Percentiles rank a stretch among this genome's conserved stretches.
Conservation (phyloP, 2,329 filamentous ascomycete genomes). For the Alternaria burnsii region DNA sequence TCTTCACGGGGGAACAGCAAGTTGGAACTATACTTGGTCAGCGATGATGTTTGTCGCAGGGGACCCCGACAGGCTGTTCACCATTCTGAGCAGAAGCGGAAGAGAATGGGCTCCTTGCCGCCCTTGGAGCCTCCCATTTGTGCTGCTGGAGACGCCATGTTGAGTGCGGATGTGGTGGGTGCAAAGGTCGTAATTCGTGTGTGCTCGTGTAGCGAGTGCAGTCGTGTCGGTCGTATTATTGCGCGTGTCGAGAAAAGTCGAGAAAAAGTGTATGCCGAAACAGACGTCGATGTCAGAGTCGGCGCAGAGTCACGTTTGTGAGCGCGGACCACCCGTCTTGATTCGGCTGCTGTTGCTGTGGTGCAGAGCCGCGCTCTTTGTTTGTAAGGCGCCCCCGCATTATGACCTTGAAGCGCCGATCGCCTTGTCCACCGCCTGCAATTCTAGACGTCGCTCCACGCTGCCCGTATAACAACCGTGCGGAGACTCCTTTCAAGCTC, state of each 20-base stretch:
- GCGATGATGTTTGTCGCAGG: background rate
- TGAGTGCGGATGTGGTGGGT: conserved; percentile 1
- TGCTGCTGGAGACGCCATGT: conserved; percentile 50
- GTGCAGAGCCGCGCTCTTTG: conserved; percentile 11
- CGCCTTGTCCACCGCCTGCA: conserved; percentile 23
- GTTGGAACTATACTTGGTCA: conserved; percentile 72
- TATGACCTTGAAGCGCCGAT: conserved; percentile 30
- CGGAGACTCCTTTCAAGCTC: conserved; percentile 10
- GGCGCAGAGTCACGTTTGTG: conserved; percentile 2
- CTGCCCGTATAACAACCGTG: conserved; percentile 7
- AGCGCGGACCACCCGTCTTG: conserved; percentile 16
- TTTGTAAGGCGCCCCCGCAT: conserved; percentile 30
- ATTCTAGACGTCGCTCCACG: conserved; percentile 18
- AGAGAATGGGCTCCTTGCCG: conserved; percentile 79
- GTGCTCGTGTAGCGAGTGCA: background rate
- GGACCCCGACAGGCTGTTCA: conserved; percentile 47
- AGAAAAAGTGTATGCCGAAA: background rate
- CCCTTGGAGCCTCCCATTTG: conserved; percentile 52
- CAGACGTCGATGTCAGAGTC: background rate
- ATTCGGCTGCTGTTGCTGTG: conserved; percentile 11
- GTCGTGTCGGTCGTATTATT: background rate
- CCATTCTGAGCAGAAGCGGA: conserved; percentile 98
- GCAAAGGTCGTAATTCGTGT: background rate
- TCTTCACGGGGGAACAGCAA: conserved; percentile 98
- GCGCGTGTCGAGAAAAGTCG: background rate